A percentile compares a stretch with the other conserved stretches of the same genome.
These are phyloP conservation scores for Xerocomellus amylosporus DNA, from an alignment of 768 basidiomycete species.

Conservation along the genomic window DNA sequence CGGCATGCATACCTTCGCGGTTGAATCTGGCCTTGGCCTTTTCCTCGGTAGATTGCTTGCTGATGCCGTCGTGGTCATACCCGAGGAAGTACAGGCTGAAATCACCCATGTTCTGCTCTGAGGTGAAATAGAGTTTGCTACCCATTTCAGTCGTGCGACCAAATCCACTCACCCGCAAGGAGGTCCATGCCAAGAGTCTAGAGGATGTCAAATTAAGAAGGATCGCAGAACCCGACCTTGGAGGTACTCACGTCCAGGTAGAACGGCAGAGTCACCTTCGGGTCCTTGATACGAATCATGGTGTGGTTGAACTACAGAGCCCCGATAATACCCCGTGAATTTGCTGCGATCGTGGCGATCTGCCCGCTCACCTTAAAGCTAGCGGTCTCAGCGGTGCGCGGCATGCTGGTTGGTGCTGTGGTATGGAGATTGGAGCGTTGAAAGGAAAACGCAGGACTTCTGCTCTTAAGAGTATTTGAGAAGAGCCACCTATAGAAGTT, in stretches of 20 bases:
- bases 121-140: constrained; percentile 2
- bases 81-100: constrained; percentile 88
- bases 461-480: constrained; percentile 4
- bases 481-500: not conserved
- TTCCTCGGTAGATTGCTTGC: constrained; percentile 49
- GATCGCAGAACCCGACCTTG: not conserved
- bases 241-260: constrained; percentile 60
- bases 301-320: constrained; percentile 72
- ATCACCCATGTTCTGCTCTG: constrained; percentile 53
- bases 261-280: constrained; percentile 75
- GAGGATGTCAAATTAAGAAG: not conserved
- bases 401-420: constrained; percentile 42
- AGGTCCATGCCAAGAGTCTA: constrained; percentile 77
- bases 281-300: constrained; percentile 88
- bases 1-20: constrained; percentile 58
- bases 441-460: not conserved
- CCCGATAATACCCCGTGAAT: constrained; percentile 1
- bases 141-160: not conserved
- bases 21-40: constrained; percentile 46
- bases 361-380: constrained; percentile 50
- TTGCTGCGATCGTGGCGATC: not conserved
- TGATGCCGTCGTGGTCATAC: constrained; percentile 59
- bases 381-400: constrained; percentile 61
- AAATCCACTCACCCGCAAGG: constrained; percentile 43
- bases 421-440: constrained; percentile 5